Conservation (phyloP, 768 basidiomycete genomes). For the Serendipita sp. region DNA sequence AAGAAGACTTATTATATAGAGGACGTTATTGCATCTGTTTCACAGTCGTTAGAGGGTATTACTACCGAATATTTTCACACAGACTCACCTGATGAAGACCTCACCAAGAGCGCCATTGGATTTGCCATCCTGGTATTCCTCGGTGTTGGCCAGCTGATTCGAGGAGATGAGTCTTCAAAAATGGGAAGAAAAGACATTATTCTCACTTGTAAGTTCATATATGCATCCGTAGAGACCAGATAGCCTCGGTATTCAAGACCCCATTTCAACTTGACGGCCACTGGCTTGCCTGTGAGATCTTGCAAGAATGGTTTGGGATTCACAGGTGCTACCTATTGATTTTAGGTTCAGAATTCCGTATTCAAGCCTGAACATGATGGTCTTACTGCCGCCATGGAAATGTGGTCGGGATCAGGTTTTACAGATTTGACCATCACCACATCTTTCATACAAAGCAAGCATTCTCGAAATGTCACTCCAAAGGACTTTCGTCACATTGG, state of each 20-base stretch:
- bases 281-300: conserved; percentile 93
- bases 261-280: conserved; percentile 94
- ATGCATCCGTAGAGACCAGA: conserved; percentile 94
- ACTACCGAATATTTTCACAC: background rate
- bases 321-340: conserved; percentile 61
- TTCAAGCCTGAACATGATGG: background rate
- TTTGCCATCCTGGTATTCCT: conserved; percentile 91
- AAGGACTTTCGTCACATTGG: conserved; percentile 27
- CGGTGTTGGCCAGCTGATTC: conserved; percentile 86
- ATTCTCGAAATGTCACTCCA: background rate
- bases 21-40: conserved; percentile 79
- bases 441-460: no score
- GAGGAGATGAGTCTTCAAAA: background rate
- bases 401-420: background rate
- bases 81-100: conserved; percentile 83
- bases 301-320: conserved; percentile 99
- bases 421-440: no score
- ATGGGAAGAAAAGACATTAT: conserved; percentile 26
- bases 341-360: conserved; percentile 9
- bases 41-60: conserved; percentile 9
- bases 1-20: conserved; percentile 43
- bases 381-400: background rate
- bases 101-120: conserved; percentile 96
- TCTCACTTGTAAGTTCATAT: conserved; percentile 98
- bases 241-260: conserved; percentile 98